Percentiles rank a stretch among this genome's conserved stretches.
These are phyloP conservation scores for Curvularia hawaiiensis DNA, from an alignment of 2,329 filamentous ascomycete genomes.

Conservation along the genomic window DNA sequence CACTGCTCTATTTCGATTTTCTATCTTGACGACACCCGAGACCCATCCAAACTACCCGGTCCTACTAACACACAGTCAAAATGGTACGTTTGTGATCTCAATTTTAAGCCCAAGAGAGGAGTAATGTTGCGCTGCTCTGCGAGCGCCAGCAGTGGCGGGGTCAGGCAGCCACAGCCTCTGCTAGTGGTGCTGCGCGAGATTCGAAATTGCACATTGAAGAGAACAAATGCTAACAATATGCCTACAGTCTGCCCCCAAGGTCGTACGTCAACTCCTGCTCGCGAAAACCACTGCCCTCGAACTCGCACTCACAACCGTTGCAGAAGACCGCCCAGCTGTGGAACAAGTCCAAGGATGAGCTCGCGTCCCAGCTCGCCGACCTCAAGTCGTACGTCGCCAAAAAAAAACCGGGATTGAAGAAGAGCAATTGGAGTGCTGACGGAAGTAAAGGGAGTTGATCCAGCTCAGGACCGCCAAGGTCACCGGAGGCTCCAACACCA, in stretches of 20 bases:
- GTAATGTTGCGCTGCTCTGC: constrained; percentile 20
- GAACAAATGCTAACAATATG: constrained; percentile 38
- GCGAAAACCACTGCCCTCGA: constrained; percentile 34
- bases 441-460: constrained; percentile 71
- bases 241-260: constrained; percentile 66
- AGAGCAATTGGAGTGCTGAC: constrained; percentile 35
- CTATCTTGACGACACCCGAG: constrained; percentile 40
- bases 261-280: constrained; percentile 52
- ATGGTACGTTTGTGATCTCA: constrained; percentile 43
- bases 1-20: too few relatives aligned
- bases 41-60: constrained; percentile 44
- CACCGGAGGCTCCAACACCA: constrained; percentile 85
- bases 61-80: constrained; percentile 46
- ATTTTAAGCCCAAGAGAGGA: constrained; percentile 14
- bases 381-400: constrained; percentile 45
- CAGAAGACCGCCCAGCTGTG: constrained; percentile 91
- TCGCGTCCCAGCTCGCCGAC: constrained; percentile 69
- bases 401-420: constrained; percentile 9
- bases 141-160: constrained; percentile 17
- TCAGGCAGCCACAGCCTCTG: constrained; percentile 21
- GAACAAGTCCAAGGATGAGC: constrained; percentile 99
- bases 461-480: constrained; percentile 99
- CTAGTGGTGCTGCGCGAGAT: constrained; percentile 31
- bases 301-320: constrained; percentile 41
- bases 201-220: constrained; percentile 17